Base-by-base conservation (phyloP, 75 land plant species). In the Ceratopteris richardii region DNA sequence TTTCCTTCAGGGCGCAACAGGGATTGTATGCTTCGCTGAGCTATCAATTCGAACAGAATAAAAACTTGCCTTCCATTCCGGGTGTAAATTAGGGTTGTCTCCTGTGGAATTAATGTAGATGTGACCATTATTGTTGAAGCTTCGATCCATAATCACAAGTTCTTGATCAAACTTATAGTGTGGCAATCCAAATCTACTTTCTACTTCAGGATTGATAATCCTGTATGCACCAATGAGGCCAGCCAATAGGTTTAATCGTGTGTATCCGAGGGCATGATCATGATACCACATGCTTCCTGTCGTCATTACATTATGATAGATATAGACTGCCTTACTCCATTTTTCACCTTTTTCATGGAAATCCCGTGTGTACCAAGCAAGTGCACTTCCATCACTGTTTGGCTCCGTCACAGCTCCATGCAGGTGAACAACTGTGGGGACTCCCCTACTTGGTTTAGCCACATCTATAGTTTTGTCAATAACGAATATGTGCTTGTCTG, bases 241-340 rank as follows among this genome's bases (percentile, higher is more conserved):
- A 24, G 76, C 73, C 29, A 62, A 23, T 22, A 73, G 7, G 28
- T 73, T 73, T 1, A 48, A 44, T 43, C 76, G 37, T n/a, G 75
- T 73, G 0, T 69, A 41, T 0, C 76, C 76, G 21, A 73, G 31
- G 21, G 76, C 66, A 3, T 73, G 76, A 26, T 73, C 76, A 54
- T 73, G 76, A 33, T 73, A 73, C 74, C 74, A 73, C 29, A 73
- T 1, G 26, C 30, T 73, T 6, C 56, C 65, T 1, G 76, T 57
- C 9, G 28, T 42, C 41, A 60, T 65, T 47, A 75, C 73, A 57
- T 73, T 73, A 0, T 2, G 26, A 46, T 73, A 73, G 26, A 17
- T 24, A 40, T 58, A 73, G 9, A 24, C 13, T 27, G 53, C n/a
- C 20, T 21, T 69, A 20, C 16, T 41, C 66, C 65, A 73, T 37